phyloP scores from a whole-genome alignment of 225 moss, liverwort and hornwort species.

The Asterella californica region DNA sequence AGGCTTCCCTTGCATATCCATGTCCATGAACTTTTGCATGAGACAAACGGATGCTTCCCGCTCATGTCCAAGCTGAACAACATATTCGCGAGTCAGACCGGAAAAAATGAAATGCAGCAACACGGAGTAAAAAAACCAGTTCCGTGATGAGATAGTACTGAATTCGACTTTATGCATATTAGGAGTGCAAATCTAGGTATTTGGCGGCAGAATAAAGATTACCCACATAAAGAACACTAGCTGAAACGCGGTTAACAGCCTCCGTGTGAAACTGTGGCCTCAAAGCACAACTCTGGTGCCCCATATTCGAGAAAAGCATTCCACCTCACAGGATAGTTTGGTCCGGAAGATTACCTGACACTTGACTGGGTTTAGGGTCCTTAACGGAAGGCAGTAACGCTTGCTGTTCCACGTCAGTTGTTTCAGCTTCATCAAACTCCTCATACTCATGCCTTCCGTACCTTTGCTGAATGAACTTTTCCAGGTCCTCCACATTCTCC shows the following conservation, averaged over 20 bases:
- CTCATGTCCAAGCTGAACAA: slow-evolving; percentile 79
- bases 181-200: no score
- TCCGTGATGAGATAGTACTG: no score
- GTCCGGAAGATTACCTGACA: slow-evolving; percentile 52
- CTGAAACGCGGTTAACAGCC: background rate
- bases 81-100: background rate
- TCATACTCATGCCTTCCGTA: slow-evolving; percentile 84
- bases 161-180: no score
- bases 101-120: background rate
- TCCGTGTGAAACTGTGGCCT: background rate
- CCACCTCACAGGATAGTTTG: background rate
- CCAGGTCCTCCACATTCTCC: slow-evolving; percentile 92
- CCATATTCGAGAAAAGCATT: background rate
- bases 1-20: slow-evolving; percentile 70
- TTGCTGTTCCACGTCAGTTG: slow-evolving; percentile 94
- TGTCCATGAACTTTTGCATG: slow-evolving; percentile 91
- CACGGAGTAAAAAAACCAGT: no score
- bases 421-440: slow-evolving; percentile 87
- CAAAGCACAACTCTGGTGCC: background rate
- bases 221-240: background rate
- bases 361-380: slow-evolving; percentile 95
- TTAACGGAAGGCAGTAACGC: slow-evolving; percentile 87
- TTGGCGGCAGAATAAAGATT: no score
- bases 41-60: slow-evolving; percentile 92
- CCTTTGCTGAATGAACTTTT: slow-evolving; percentile 85